Evolutionary conservation across 345 rosid genomes (phyloP).

Genomic region (Isatis tinctoria): DNA sequence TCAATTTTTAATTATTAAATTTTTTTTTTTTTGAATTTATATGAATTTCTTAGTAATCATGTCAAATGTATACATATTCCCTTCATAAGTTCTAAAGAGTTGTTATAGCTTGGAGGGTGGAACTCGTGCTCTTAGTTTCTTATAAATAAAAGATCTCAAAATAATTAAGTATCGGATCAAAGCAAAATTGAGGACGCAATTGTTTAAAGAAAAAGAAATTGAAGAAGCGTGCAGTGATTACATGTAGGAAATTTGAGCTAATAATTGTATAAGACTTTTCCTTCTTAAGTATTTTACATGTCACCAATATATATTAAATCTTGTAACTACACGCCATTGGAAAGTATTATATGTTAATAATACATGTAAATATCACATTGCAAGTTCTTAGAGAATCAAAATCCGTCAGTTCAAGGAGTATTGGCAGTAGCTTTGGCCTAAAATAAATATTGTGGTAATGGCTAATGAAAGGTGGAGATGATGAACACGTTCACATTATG

Average conservation of each 20-base stretch:
- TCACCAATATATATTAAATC: background rate
- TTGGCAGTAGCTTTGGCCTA: background rate
- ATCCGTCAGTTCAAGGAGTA: background rate
- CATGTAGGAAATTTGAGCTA: background rate
- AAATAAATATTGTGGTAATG: background rate
- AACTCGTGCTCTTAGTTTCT: background rate
- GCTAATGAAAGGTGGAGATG: slow-evolving; percentile 5
- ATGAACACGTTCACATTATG: slow-evolving; percentile 8
- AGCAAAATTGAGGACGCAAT: background rate
- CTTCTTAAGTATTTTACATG: background rate
- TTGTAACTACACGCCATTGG: background rate
- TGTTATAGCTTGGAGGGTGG: background rate
- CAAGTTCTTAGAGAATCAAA: background rate
- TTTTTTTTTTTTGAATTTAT: background rate
- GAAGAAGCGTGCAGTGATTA: background rate
- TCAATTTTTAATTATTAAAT: background rate
- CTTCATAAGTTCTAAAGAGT: background rate
- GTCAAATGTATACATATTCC: background rate
- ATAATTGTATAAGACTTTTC: background rate
- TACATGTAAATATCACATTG: background rate
- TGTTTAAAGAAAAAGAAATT: too few species aligned
- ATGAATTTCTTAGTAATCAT: background rate
- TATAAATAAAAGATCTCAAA: background rate
- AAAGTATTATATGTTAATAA: background rate
- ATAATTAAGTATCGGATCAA: background rate